phyloP scores from a whole-genome alignment of 2,329 filamentous ascomycete species.

The Fusarium acutatum region DNA sequence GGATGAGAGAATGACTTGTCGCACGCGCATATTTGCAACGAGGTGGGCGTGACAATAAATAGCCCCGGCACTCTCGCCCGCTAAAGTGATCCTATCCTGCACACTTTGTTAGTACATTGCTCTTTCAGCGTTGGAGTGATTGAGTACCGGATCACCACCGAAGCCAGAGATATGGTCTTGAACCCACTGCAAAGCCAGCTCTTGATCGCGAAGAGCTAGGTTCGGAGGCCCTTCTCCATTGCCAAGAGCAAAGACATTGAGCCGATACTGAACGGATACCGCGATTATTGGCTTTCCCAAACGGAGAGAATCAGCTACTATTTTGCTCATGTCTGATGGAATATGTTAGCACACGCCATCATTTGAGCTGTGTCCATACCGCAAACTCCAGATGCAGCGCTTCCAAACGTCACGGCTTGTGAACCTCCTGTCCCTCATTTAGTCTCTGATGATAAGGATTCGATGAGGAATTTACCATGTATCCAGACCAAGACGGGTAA shows the following conservation, averaged over 20 bases:
- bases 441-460: rapidly evolving
- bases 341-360: background rate
- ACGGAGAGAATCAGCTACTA: slow-evolving; percentile 48
- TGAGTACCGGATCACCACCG: slow-evolving; percentile 40
- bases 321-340: slow-evolving; percentile 19
- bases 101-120: rapidly evolving
- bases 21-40: slow-evolving; percentile 39
- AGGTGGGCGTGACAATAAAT: slow-evolving; percentile 56
- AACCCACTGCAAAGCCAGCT: slow-evolving; percentile 46
- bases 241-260: slow-evolving; percentile 52
- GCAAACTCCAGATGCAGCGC: slow-evolving; percentile 51
- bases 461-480: slow-evolving; percentile 43
- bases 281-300: slow-evolving; percentile 30
- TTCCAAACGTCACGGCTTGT: slow-evolving; percentile 55
- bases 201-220: slow-evolving; percentile 48
- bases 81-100: slow-evolving; percentile 51
- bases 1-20: slow-evolving; percentile 50
- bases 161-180: slow-evolving; percentile 37
- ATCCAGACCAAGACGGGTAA: slow-evolving; percentile 57
- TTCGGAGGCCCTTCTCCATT: slow-evolving; percentile 49
- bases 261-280: slow-evolving; percentile 36
- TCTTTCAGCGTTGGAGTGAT: background rate
- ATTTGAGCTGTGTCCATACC: slow-evolving; percentile 39
- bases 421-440: slow-evolving; percentile 45
- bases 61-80: slow-evolving; percentile 57